These are phyloP conservation scores for Lachnellula subtilissima DNA, from an alignment of 2,329 filamentous ascomycete species.

Conservation along the genomic window DNA sequence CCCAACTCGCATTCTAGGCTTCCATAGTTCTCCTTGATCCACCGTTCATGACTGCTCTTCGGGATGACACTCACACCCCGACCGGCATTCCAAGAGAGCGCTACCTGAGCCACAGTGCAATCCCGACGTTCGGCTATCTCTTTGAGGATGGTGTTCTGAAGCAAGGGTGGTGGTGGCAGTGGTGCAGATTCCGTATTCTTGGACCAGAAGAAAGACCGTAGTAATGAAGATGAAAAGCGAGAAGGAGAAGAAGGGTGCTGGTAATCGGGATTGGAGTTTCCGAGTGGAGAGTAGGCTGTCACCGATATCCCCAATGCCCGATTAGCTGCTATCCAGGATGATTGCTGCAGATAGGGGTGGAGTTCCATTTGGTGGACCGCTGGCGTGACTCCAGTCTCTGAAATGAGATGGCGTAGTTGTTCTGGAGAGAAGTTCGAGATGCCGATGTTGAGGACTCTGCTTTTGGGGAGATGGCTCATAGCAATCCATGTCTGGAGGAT, in stretches of 20 bases:
- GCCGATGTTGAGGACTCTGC: conserved; percentile 72
- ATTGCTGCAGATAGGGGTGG: conserved; percentile 69
- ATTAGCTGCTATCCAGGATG: conserved; percentile 23
- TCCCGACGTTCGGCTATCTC: conserved; percentile 37
- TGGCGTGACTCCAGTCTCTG: conserved; percentile 41
- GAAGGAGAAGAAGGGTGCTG: conserved; percentile 13
- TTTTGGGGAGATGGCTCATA: conserved; percentile 61
- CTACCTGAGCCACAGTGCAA: conserved; percentile 40
- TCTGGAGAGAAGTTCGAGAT: conserved; percentile 75
- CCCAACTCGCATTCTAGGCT: conserved; percentile 44
- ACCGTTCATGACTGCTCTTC: conserved; percentile 41
- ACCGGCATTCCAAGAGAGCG: conserved; percentile 45
- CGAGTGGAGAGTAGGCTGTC: conserved; percentile 33
- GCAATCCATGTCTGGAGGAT: conserved; percentile 70
- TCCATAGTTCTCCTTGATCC: conserved; percentile 42
- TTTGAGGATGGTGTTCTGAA: conserved; percentile 39
- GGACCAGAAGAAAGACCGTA: not conserved
- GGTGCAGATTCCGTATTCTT: conserved; percentile 8
- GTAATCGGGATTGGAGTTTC: conserved; percentile 45
- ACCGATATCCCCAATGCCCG: conserved; percentile 30
- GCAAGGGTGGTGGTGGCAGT: conserved; percentile 20
- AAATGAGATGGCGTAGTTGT: conserved; percentile 9
- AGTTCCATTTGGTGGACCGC: conserved; percentile 79
- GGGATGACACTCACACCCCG: conserved; percentile 47
- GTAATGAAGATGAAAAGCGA: not conserved